Evolutionary conservation across 1,139 yeast species (phyloP).

Genomic region (Spencermartinsiella ligniputridi): DNA sequence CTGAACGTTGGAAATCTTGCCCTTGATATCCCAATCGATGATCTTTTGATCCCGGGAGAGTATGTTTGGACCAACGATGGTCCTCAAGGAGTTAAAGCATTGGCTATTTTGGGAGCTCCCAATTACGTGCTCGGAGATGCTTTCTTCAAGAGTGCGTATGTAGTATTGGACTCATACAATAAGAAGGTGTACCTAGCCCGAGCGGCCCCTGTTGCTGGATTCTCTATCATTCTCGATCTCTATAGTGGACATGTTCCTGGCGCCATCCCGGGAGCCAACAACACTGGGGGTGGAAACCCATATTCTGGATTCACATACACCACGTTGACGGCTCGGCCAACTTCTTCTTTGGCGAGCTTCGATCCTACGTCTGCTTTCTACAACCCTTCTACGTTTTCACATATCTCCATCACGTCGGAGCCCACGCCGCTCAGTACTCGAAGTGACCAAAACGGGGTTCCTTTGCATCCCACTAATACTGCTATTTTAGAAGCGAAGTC

Average conservation of each 20-base stretch:
- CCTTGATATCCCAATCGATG: slow-evolving; percentile 25
- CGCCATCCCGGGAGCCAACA: slow-evolving; percentile 16
- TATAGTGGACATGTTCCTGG: slow-evolving; percentile 15
- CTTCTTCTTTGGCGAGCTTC: slow-evolving; percentile 2
- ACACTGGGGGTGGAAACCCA: slow-evolving; percentile 13
- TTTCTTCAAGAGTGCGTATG: slow-evolving; percentile 63
- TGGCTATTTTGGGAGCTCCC: slow-evolving; percentile 29
- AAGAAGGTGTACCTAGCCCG: slow-evolving; percentile 59
- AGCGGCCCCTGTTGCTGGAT: slow-evolving; percentile 29
- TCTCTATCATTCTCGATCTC: slow-evolving; percentile 17
- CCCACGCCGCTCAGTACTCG: background rate
- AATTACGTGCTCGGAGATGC: slow-evolving; percentile 59
- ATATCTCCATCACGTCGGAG: background rate
- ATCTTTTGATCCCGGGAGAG: slow-evolving; percentile 33
- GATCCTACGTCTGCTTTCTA: slow-evolving; percentile 1
- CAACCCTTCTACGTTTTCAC: background rate
- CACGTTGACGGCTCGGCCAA: slow-evolving; percentile 14
- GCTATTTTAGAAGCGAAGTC: background rate
- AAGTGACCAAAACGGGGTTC: background rate
- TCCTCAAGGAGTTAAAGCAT: slow-evolving; percentile 29
- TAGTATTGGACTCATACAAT: slow-evolving; percentile 66
- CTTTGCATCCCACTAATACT: slow-evolving; percentile 1
- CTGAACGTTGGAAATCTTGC: slow-evolving; percentile 26
- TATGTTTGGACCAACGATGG: slow-evolving; percentile 33
- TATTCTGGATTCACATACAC: slow-evolving; percentile 9